These are phyloP conservation scores for Mimosa pudica DNA, from an alignment of 306 rosid genomes.

Conservation along the genomic window DNA sequence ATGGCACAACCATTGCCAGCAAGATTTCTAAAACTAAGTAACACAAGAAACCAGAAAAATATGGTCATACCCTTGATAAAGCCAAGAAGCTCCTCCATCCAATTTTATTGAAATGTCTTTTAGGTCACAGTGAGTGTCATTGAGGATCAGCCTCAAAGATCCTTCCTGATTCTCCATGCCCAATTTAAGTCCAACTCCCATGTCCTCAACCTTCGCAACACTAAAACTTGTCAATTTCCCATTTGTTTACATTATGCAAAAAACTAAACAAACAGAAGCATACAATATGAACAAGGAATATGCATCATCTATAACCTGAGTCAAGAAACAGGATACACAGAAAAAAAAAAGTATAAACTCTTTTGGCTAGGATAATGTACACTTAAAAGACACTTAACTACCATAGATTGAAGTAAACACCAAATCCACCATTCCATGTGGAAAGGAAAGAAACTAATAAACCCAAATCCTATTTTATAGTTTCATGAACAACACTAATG, in stretches of 20 bases:
- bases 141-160: slow-evolving; percentile 65
- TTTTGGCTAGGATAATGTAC: slow-evolving; percentile 1
- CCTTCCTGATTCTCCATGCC: slow-evolving; percentile 80
- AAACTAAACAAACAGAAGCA: slow-evolving; percentile 27
- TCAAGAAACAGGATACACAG: slow-evolving; percentile 13
- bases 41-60: slow-evolving; percentile 15
- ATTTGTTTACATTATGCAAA: slow-evolving; percentile 35
- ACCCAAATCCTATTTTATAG: background rate
- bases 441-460: background rate
- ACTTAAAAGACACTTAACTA: background rate
- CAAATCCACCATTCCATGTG: background rate
- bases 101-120: slow-evolving; percentile 70
- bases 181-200: slow-evolving; percentile 74
- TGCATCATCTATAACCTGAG: slow-evolving; percentile 12
- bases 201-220: slow-evolving; percentile 77
- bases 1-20: background rate
- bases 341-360: background rate
- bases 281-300: slow-evolving; percentile 19
- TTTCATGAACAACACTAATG: background rate
- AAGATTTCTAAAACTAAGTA: slow-evolving; percentile 29
- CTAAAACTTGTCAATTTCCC: slow-evolving; percentile 42
- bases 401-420: slow-evolving; percentile 4
- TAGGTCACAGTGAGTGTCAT: slow-evolving; percentile 65
- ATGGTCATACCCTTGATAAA: slow-evolving; percentile 86
- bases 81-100: slow-evolving; percentile 98